Conservation (phyloP, 1,284 basidiomycete genomes). For the Pseudozyma hubeiensis region DNA sequence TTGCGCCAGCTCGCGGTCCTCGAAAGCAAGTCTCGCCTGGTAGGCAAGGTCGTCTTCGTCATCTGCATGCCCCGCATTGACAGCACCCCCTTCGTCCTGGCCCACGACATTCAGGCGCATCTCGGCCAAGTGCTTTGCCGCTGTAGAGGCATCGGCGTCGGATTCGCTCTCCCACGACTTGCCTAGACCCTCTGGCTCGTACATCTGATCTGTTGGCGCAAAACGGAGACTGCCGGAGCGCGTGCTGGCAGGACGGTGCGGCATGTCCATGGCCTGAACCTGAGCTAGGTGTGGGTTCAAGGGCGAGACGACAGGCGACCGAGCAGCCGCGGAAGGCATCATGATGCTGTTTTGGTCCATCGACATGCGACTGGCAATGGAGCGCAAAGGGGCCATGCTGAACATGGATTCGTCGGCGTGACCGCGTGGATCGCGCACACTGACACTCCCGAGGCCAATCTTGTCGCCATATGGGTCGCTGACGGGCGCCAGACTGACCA, state of each 20-base stretch:
- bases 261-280: conserved; percentile 36
- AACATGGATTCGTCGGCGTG: conserved; percentile 34
- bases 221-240: conserved; percentile 53
- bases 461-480: conserved; percentile 76
- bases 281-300: conserved; percentile 32
- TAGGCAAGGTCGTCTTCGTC: conserved; percentile 34
- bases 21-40: conserved; percentile 71
- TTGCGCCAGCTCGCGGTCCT: conserved; percentile 82
- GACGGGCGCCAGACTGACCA: conserved; percentile 81
- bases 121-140: conserved; percentile 22
- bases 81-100: neutral
- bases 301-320: conserved; percentile 28
- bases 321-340: conserved; percentile 20
- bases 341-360: conserved; percentile 48
- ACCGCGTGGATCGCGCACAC: conserved; percentile 45
- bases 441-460: conserved; percentile 55
- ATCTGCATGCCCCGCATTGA: conserved; percentile 16
- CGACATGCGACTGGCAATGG: conserved; percentile 38
- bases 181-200: conserved; percentile 28
- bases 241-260: conserved; percentile 36
- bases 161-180: conserved; percentile 35
- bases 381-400: conserved; percentile 28
- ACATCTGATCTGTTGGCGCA: conserved; percentile 41
- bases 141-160: conserved; percentile 13
- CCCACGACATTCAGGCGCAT: conserved; percentile 9